A percentile compares a stretch with the other conserved stretches of the same genome.
phyloP scores from a whole-genome alignment of 2,329 filamentous ascomycete species.

The Fusarium keratoplasticum region DNA sequence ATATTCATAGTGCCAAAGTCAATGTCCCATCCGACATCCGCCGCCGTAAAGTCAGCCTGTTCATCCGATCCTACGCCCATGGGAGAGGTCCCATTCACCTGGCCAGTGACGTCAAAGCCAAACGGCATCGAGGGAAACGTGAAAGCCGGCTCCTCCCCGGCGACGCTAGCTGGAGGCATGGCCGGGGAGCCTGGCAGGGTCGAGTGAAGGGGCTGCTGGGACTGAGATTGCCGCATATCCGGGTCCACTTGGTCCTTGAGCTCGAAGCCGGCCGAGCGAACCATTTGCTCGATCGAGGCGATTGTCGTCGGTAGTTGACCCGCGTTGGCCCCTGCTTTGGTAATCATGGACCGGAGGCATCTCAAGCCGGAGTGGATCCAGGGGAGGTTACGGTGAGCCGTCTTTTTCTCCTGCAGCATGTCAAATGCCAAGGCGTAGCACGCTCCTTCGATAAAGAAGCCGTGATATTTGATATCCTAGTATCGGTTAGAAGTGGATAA shows the following conservation, averaged over 20 bases:
- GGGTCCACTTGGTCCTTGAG: constrained; percentile 35
- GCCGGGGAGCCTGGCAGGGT: constrained; percentile 35
- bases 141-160: constrained; percentile 37
- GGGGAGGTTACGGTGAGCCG: constrained; percentile 52
- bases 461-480: constrained; percentile 58
- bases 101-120: constrained; percentile 40
- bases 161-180: constrained; percentile 10
- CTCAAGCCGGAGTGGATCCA: constrained; percentile 55
- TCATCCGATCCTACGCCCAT: constrained; percentile 37
- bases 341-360: constrained; percentile 51
- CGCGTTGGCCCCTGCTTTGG: constrained; percentile 28
- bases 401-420: constrained; percentile 53
- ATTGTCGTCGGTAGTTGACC: constrained; percentile 41
- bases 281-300: constrained; percentile 46
- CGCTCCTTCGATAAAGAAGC: constrained; percentile 56
- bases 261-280: constrained; percentile 44
- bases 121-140: constrained; percentile 47
- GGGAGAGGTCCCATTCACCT: constrained; percentile 36
- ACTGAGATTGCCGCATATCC: constrained; percentile 27
- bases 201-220: constrained; percentile 21
- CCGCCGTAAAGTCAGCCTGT: constrained; percentile 43
- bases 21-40: constrained; percentile 46
- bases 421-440: constrained; percentile 56
- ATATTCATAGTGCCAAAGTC: constrained; percentile 49
- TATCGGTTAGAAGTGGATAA: constrained; percentile 2